Evolutionary conservation across 2,329 filamentous ascomycete species (phyloP).

Genomic region (Penicillium sp.): DNA sequence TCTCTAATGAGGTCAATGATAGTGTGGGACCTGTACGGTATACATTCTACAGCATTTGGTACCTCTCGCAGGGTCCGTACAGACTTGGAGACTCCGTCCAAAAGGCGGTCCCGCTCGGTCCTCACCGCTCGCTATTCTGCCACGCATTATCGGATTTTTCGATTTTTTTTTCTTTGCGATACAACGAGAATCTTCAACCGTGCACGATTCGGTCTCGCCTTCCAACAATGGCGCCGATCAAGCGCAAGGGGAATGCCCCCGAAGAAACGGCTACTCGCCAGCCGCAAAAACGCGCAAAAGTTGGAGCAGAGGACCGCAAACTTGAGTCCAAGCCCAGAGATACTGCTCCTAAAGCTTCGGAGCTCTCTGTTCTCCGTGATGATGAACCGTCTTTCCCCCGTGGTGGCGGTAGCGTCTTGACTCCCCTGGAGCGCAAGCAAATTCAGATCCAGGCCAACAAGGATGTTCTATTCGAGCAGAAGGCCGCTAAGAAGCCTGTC

Average conservation of each 20-base stretch:
- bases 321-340: conserved; percentile 40
- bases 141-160: conserved; percentile 29
- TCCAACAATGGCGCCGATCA: conserved; percentile 49
- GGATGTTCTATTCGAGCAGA: conserved; percentile 88
- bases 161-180: conserved; percentile 34
- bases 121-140: conserved; percentile 29
- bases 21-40: neutral
- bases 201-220: conserved; percentile 30
- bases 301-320: conserved; percentile 41
- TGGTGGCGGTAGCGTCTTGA: conserved; percentile 87
- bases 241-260: conserved; percentile 49
- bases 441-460: conserved; percentile 91
- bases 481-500: conserved; percentile 58
- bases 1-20: neutral
- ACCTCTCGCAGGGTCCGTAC: neutral
- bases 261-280: conserved; percentile 42
- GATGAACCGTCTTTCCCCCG: conserved; percentile 91
- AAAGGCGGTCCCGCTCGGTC: conserved; percentile 10
- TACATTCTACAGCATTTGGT: neutral
- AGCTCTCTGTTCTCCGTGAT: conserved; percentile 59
- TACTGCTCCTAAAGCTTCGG: conserved; percentile 37
- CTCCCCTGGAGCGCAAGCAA: conserved; percentile 92
- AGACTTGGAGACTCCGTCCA: neutral
- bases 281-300: conserved; percentile 47
- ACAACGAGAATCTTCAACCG: conserved; percentile 32